Conservation (phyloP, 208 protist genomes). For the Leishmania arabica region DNA sequence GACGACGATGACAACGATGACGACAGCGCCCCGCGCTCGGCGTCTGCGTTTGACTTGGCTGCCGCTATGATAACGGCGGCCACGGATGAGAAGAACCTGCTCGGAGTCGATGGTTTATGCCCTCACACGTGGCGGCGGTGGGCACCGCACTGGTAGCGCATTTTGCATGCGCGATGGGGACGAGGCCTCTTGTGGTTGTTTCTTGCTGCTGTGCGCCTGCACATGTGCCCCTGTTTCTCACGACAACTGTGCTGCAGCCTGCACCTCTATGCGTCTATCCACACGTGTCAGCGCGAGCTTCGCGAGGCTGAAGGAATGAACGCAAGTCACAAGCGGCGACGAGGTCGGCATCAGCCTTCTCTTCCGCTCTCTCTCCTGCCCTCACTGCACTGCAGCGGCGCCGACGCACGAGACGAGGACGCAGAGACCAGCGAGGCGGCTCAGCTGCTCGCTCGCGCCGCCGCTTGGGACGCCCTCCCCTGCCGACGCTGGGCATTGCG, state of each 20-base stretch:
- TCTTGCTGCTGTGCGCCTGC: background rate
- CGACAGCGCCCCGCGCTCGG: background rate
- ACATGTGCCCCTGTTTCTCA: background rate
- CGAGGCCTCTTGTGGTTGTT: background rate
- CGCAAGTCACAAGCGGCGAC: background rate
- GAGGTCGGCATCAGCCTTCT: background rate
- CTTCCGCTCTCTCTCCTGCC: background rate
- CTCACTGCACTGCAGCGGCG: background rate
- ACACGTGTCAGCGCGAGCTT: background rate
- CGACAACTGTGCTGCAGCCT: background rate
- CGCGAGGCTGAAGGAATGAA: background rate
- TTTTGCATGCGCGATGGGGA: background rate
- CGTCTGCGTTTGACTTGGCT: constrained; percentile 45
- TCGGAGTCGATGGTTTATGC: constrained; percentile 40
- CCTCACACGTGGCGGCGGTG: constrained; percentile 72
- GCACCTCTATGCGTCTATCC: background rate
- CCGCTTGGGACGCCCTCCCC: background rate
- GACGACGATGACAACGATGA: background rate
- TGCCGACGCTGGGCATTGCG: background rate
- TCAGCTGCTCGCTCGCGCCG: background rate
- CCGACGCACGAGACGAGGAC: background rate
- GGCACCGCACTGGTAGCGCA: constrained; percentile 81
- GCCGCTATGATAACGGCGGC: constrained; percentile 53
- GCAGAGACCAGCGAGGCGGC: background rate
- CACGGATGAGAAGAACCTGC: constrained; percentile 43